A percentile compares a stretch with the other conserved stretches of the same genome.
phyloP scores from a whole-genome alignment of 176 grass and related monocot genomes.

The Bromus sterilis region DNA sequence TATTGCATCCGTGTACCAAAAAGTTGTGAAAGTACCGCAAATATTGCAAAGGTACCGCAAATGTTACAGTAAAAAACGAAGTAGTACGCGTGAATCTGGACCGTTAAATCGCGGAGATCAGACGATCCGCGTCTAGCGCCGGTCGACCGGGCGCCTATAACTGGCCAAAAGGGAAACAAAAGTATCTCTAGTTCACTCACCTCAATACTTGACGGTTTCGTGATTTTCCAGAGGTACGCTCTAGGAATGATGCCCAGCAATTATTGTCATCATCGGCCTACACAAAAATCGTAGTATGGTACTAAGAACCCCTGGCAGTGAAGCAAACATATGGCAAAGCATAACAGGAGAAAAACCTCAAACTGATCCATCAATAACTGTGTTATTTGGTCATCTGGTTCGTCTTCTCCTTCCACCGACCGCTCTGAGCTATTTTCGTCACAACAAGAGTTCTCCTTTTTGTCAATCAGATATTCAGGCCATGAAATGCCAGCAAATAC shows the following conservation, averaged over 20 bases:
- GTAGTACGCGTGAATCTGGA: too few relatives aligned
- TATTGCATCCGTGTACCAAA: too few relatives aligned
- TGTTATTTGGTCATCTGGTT: slow-evolving; percentile 55
- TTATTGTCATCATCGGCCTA: slow-evolving; percentile 87
- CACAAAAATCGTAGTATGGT: background rate
- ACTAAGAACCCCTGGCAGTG: background rate
- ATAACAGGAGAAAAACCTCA: slow-evolving; percentile 38
- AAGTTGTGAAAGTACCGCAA: too few relatives aligned
- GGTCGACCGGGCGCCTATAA: too few relatives aligned
- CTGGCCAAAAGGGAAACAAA: too few relatives aligned
- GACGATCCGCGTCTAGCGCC: too few relatives aligned
- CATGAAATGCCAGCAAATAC: slow-evolving; percentile 54
- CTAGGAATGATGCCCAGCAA: slow-evolving; percentile 73
- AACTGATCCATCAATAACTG: slow-evolving; percentile 70
- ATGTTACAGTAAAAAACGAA: too few relatives aligned
- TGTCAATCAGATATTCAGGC: slow-evolving; percentile 60
- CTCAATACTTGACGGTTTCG: slow-evolving; percentile 48
- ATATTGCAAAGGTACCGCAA: too few relatives aligned
- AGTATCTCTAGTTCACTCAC: background rate
- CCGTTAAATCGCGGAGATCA: too few relatives aligned
- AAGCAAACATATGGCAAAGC: background rate
- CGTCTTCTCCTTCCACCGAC: slow-evolving; percentile 35
- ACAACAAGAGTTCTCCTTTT: background rate
- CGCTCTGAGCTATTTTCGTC: slow-evolving; percentile 38
- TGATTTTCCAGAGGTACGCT: slow-evolving; percentile 50